Evolutionary conservation across 2,329 filamentous ascomycete species (phyloP), one percentile per base, ranked within the genome.

Genomic region (Trichothecium sympodiale): DNA sequence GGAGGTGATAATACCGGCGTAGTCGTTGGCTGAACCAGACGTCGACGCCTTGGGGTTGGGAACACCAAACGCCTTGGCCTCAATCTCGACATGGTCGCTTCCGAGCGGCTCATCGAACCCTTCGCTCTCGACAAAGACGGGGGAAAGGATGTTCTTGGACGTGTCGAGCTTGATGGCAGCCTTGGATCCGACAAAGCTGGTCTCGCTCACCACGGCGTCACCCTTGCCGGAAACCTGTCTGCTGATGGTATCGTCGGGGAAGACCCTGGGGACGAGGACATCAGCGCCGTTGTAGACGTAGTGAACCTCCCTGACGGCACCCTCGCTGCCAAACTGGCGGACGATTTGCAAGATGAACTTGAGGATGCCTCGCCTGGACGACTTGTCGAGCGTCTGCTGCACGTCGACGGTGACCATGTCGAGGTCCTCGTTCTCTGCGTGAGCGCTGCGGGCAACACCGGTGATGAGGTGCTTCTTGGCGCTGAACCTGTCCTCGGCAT

Each of bases 1-100:
- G 8, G 33, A 36, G 5, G 33, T 39, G 18, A 53, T 42, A 15
- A 48, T 33, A 28, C 50, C 50, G 4, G 42, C 33, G n/a, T 33
- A 43, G 12, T 51, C 49, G 14, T 32, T 18, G 8, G 46, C 45
- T n/a, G n/a, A n/a, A n/a, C n/a, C n/a, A n/a, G 1, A 94, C 13
- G 13, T 20, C 16, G 9, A 58, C 46, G 4, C 56, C 29, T 54
- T 54, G 43, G 38, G 39, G 39, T 41, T 43, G 14, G 20, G 20
- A 10, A 45, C 29, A 14, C 38, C 41, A 13, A 35, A 35, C 9
- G 43, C 41, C 33, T 34, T 34, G 26, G 36, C 29, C 17, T 41
- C 23, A 17, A 45, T 33, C 35, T 43, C 41, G 17, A 45, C 35
- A 8, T 39, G 15, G n/a, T 40, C 35, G 4, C 36, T 38, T 5